Evolutionary conservation across 192 early-diverging fungal species (phyloP), one percentile per base, ranked within the genome.

Genomic region (Entophlyctis luteolus): DNA sequence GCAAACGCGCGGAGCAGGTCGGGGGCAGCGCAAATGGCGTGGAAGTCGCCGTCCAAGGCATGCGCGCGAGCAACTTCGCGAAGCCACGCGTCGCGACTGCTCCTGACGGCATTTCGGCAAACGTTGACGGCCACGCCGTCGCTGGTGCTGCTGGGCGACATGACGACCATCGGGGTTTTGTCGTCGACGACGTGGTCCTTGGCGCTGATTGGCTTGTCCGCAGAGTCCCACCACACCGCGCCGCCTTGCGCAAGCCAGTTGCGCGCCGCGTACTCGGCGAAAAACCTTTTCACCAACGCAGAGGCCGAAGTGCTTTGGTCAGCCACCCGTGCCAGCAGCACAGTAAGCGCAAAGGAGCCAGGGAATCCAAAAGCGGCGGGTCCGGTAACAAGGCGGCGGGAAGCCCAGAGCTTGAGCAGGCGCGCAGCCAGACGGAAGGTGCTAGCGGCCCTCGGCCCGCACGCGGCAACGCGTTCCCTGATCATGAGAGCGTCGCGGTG

Each of bases 361-460:
- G 53, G 53, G 29, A 55, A 55, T 25, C 65, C 65, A 3, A 67
- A 27, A n/a, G n/a, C n/a, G n/a, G n/a, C n/a, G n/a, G n/a, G n/a
- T n/a, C n/a, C n/a, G n/a, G n/a, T n/a, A n/a, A n/a, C n/a, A n/a
- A n/a, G n/a, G n/a, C n/a, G n/a, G n/a, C n/a, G n/a, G n/a, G n/a
- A n/a, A 23, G 50, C 49, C 65, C 65, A 67, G 4, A 53, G 12
- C 28, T 55, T 53, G n/a, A 67, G 32, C 4, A 55, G 10, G 33
- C 65, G 49, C 0, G 36, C 22, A 23, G 65, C 65, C 6, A 67
- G 65, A 3, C 65, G 65, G 36, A 67, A 67, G 3, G 45, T n/a
- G n/a, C n/a, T n/a, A n/a, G n/a, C n/a, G n/a, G n/a, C n/a, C n/a
- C n/a, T n/a, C n/a, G n/a, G n/a, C n/a, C n/a, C n/a, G n/a, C n/a